phyloP scores from a whole-genome alignment of 257 asterid genomes.

The Przewalskia tangutica region DNA sequence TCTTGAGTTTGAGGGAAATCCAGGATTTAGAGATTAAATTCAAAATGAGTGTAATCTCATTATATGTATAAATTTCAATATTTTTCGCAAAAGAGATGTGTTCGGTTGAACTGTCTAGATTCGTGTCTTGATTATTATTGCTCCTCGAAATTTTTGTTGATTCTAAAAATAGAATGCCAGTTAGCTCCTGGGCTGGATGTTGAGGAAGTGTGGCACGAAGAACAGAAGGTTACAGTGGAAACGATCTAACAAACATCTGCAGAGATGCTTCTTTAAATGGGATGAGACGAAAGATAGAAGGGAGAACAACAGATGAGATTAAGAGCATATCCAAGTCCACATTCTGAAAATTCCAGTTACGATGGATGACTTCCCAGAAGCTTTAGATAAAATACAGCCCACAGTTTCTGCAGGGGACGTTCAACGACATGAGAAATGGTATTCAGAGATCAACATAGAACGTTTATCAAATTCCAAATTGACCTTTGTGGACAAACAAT shows the following conservation, averaged over 20 bases:
- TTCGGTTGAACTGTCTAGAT: not conserved
- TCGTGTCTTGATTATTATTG: not conserved
- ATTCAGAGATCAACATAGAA: not conserved
- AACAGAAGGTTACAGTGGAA: conserved; percentile 94
- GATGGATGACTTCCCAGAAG: conserved; percentile 77
- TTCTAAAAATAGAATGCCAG: conserved; percentile 20
- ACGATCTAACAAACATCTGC: conserved; percentile 82
- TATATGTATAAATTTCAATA: not conserved
- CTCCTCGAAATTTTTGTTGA: not conserved
- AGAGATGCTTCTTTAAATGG: conserved; percentile 84
- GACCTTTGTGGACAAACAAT: not conserved
- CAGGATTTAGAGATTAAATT: not conserved
- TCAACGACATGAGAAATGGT: not conserved
- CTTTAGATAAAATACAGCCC: conserved; percentile 74
- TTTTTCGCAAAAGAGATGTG: not conserved
- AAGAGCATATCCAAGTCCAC: conserved; percentile 76
- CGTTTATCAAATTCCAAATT: too few species aligned
- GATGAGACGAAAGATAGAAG: conserved; percentile 74
- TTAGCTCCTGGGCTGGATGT: conserved; percentile 73
- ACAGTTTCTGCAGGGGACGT: conserved; percentile 55
- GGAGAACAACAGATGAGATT: conserved; percentile 67
- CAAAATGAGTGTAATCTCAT: not conserved
- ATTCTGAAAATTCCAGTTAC: conserved; percentile 22
- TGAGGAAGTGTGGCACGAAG: conserved; percentile 82
- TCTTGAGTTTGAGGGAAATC: not conserved